These are phyloP conservation scores for Berberis vulgaris DNA, from an alignment of 164 flowering plant species.

Conservation along the genomic window DNA sequence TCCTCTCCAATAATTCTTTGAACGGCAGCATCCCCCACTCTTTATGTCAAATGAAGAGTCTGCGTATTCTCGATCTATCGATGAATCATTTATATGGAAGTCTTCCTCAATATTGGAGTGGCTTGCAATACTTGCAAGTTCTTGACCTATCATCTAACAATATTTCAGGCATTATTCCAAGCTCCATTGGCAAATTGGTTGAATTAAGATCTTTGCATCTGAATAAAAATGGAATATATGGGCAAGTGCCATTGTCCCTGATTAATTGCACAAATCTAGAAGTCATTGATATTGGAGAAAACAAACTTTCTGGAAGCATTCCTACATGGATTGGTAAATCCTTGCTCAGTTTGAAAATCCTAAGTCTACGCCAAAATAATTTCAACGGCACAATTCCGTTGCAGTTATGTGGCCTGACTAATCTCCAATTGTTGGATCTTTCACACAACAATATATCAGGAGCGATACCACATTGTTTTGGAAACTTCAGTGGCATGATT, in stretches of 20 bases:
- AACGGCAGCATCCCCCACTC: too few relatives aligned
- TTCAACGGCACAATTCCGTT: background rate
- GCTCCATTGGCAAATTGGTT: background rate
- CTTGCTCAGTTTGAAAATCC: background rate
- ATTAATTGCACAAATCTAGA: background rate
- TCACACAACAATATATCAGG: background rate
- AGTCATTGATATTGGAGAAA: background rate
- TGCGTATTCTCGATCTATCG: too few relatives aligned
- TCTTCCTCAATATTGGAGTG: background rate
- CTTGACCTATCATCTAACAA: conserved; percentile 15
- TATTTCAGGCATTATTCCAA: conserved; percentile 19
- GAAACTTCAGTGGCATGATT: conserved; percentile 5
- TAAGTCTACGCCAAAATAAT: background rate
- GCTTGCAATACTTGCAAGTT: background rate
- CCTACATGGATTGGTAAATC: background rate
- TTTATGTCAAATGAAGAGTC: too few relatives aligned
- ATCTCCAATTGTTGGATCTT: background rate
- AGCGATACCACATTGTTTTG: conserved; percentile 2
- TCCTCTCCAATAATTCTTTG: too few relatives aligned
- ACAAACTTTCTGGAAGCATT: background rate
- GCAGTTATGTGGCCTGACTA: background rate
- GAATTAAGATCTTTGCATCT: background rate
- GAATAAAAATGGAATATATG: conserved; percentile 10
- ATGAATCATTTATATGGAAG: too few relatives aligned
- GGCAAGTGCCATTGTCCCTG: background rate